Evolutionary conservation across 1,284 basidiomycete species (phyloP), one percentile per base, ranked within the genome.

Genomic region (Vanrija sp.): DNA sequence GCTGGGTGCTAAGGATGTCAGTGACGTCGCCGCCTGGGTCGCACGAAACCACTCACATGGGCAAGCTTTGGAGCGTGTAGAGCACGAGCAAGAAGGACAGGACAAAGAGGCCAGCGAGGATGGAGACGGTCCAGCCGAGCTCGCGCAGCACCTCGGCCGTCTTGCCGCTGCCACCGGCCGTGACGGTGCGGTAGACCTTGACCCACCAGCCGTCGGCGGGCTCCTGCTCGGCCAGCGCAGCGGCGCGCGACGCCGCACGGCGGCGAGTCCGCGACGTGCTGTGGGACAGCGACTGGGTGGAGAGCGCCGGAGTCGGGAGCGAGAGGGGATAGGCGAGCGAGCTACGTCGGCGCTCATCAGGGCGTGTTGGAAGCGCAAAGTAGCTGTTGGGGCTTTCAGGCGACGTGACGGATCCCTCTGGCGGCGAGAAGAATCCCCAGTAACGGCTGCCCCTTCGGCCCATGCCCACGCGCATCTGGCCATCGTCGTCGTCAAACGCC

Each of bases 261-360:
- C 36, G 25, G 8, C 51, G 25, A 20, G 53, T 56, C 8, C 47
- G 37, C 4, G 56, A 53, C 16, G 53, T 48, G 9, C 48, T 56
- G 10, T 61, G 54, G 0, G 71, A 71, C 8, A 76, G 56, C 0
- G 70, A 73, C 35, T 61, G 61, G 1, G 69, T 50, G 0, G 73
- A 75, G 9, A 77, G 56, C 0, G 75, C 73, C 3, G 75, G 75
- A 1, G 75, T 77, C 5, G 75, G 75, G 5, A 77, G 55, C 6
- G 63, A 57, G 3, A 57, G 54, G 4, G 59, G 49, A n/a, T 61
- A 56, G 4, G 56, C 46, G 12, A 47, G 45, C 12, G 31, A n/a
- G n/a, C 19, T 39, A 18, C 38, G 20, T 48, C 43, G 35, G 22
- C 45, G 37, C 18, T 61, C 56, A 14, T 65, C 62, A 25, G 70